Conservation (phyloP, 176 grass and related monocot species). For the Musa acuminata region DNA sequence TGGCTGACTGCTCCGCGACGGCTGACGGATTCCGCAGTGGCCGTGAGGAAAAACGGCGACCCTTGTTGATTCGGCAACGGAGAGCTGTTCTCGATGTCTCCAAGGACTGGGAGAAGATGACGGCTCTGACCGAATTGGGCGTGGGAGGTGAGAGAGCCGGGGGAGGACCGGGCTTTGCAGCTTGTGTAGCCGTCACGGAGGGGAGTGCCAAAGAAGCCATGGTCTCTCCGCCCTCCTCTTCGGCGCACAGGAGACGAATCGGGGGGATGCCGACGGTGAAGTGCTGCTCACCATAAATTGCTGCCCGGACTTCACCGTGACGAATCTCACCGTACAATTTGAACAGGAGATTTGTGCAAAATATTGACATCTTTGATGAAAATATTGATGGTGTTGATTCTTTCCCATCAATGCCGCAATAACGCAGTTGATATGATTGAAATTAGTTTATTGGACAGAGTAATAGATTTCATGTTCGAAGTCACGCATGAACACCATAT, state of each 20-base stretch:
- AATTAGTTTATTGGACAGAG: not conserved
- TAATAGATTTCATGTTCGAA: too few relatives aligned
- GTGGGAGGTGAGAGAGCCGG: not conserved
- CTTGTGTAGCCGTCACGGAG: not conserved
- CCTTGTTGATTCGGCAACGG: not conserved
- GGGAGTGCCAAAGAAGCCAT: constrained; percentile 14
- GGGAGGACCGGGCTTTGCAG: not conserved
- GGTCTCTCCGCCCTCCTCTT: not conserved
- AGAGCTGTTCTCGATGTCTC: not conserved
- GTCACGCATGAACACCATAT: too few relatives aligned
- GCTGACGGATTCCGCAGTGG: not conserved
- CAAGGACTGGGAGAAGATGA: not conserved
- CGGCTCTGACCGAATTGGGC: not conserved
- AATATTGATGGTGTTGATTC: not conserved
- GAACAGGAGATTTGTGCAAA: not conserved
- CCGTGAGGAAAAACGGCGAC: not conserved
- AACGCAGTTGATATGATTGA: not conserved
- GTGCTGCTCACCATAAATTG: not conserved
- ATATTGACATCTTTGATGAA: too few relatives aligned
- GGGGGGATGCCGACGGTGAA: not conserved
- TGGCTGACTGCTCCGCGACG: not conserved
- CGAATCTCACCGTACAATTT: not conserved
- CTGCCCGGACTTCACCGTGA: not conserved
- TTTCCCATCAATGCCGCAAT: not conserved
- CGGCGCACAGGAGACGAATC: not conserved